Conservation (phyloP, 257 asterid genomes). For the Petrea volubilis region DNA sequence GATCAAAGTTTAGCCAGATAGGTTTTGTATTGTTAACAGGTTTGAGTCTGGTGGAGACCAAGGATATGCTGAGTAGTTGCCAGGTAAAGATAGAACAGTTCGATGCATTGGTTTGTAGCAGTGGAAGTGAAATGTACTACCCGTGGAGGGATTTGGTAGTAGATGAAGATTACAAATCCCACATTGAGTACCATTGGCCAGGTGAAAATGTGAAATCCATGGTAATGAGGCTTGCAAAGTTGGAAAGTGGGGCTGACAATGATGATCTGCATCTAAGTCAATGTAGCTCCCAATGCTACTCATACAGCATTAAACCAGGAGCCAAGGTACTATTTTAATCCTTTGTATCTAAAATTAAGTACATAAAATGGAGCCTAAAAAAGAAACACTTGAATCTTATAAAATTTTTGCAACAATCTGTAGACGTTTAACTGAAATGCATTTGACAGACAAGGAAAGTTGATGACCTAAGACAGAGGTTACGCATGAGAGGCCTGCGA, state of each 20-base stretch:
- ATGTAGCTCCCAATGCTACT: slow-evolving; percentile 57
- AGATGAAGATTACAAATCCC: slow-evolving; percentile 63
- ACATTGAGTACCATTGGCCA: slow-evolving; percentile 66
- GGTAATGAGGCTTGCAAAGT: slow-evolving; percentile 46
- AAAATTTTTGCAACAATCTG: background rate
- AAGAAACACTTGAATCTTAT: slow-evolving; percentile 1
- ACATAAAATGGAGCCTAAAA: background rate
- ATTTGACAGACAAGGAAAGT: slow-evolving; percentile 42
- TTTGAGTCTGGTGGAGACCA: slow-evolving; percentile 48
- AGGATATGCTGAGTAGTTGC: slow-evolving; percentile 41
- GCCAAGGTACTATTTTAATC: slow-evolving; percentile 42
- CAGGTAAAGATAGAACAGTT: slow-evolving; percentile 44
- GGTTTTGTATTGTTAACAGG: slow-evolving; percentile 61
- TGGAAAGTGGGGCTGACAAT: slow-evolving; percentile 39
- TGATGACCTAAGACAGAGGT: slow-evolving; percentile 58
- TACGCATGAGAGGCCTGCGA: slow-evolving; percentile 76
- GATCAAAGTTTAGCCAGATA: slow-evolving; percentile 47
- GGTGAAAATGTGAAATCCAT: slow-evolving; percentile 55
- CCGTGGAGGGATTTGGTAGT: slow-evolving; percentile 60
- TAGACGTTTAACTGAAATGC: background rate
- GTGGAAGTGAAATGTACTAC: slow-evolving; percentile 66
- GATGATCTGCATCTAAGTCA: slow-evolving; percentile 42
- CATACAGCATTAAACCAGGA: slow-evolving; percentile 55
- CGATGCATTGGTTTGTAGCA: slow-evolving; percentile 62
- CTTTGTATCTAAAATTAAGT: background rate